Base-by-base conservation (phyloP, 805 yeast species). In the Ogataea nakhonphanomensis region DNA sequence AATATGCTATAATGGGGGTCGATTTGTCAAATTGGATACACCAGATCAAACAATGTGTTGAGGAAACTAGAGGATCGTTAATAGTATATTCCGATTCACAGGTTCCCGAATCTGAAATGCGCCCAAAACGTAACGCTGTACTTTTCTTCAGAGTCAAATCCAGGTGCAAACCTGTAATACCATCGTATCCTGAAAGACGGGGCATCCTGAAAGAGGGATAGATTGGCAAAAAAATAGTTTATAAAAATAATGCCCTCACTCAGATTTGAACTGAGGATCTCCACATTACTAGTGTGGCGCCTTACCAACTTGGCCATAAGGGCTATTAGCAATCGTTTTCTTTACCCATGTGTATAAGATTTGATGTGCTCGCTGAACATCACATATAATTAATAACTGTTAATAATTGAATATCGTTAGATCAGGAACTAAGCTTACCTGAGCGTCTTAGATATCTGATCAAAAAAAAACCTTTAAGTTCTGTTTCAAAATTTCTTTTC, bases 1-100 rank as follows among this genome's bases (percentile, higher is more conserved):
- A 46, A 48, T 78, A 79, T 12, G 71, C 65, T 44, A 76, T 45
- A 0, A 79, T 76, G 1, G 65, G 51, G 6, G 71, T 66, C 4
- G 61, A 59, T 0, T 67, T 67, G 51, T 78, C 82, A 53, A 79
- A 79, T 30, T 70, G 62, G 21, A 55, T 34, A 7, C 42, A 14
- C 64, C 64, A 58, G 2, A 59, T 47, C 24, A 45, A 51, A 4
- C 76, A 77, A 49, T 79, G 84, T 0, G 61, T 40, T 2, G 65
- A 49, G 0, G 82, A 76, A 2, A 77, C 57, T 2, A 67, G 60
- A 0, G 66, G 61, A 44, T 71, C 64, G 3, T 53, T 39, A 2
- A 72, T 30, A 3, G 62, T 45, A 6, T 73, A 30, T 11, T 41
- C 46, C 34, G 14, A 38, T 25, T 30, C 42, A 14, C 14, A 36